Evolutionary conservation across 371 early-diverging fungal genomes (phyloP).

Genomic region (Smittium culicis): DNA sequence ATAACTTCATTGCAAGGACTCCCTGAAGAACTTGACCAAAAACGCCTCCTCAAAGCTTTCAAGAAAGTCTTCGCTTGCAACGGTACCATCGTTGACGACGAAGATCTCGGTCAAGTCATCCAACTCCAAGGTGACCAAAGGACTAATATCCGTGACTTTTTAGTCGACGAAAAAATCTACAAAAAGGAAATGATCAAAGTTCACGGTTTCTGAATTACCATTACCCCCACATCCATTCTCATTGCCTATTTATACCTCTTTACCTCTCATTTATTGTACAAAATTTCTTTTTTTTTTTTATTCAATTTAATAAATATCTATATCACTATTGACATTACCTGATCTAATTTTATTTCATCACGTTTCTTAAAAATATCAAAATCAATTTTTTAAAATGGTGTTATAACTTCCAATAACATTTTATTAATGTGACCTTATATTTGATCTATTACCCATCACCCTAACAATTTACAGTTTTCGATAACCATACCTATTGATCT

Average conservation of each 20-base stretch:
- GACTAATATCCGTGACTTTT: constrained; percentile 62
- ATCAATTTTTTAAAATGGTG: too few species aligned
- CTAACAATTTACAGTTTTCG: too few species aligned
- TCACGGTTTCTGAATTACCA: constrained; percentile 75
- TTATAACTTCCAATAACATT: too few species aligned
- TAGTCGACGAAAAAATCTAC: constrained; percentile 59
- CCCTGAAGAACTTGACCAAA: constrained; percentile 71
- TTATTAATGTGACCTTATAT: too few species aligned
- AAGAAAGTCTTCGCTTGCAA: constrained; percentile 96
- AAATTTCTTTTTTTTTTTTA: too few species aligned
- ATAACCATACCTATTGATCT: too few species aligned
- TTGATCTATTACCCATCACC: too few species aligned
- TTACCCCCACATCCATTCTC: not conserved
- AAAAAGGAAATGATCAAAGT: constrained; percentile 76
- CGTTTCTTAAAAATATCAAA: too few species aligned
- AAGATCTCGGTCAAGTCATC: constrained; percentile 76
- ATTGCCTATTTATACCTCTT: not conserved
- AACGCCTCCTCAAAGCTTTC: constrained; percentile 81
- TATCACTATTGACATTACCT: too few species aligned
- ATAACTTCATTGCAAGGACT: constrained; percentile 88
- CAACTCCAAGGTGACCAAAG: constrained; percentile 95
- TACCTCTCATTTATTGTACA: too few species aligned
- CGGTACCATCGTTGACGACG: constrained; percentile 84
- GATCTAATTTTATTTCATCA: too few species aligned
- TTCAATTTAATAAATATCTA: too few species aligned